phyloP scores from a whole-genome alignment of 2,329 filamentous ascomycete genomes.

The Taxawa tesnikishii region DNA sequence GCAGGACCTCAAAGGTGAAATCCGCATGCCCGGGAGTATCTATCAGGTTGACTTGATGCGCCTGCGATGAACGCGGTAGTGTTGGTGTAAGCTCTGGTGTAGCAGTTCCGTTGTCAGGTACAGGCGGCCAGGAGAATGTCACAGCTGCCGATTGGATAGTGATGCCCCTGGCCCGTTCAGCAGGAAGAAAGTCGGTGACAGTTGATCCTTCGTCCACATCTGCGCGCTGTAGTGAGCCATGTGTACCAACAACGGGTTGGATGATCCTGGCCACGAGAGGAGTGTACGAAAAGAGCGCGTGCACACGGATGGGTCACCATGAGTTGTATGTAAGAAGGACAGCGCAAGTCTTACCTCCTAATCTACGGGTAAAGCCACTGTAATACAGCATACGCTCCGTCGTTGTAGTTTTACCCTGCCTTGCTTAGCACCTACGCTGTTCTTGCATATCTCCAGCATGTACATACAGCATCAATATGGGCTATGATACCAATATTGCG shows the following conservation, averaged over 20 bases:
- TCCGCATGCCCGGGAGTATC: constrained; percentile 96
- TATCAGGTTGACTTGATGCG: constrained; percentile 77
- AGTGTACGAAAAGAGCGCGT: too few relatives aligned
- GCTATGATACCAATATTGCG: constrained; percentile 98
- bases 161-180: constrained; percentile 84
- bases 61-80: constrained; percentile 37
- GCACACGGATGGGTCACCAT: too few relatives aligned
- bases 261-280: too few relatives aligned
- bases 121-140: constrained; percentile 81
- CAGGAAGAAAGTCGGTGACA: constrained; percentile 89
- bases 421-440: constrained; percentile 6
- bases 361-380: constrained; percentile 73
- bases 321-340: too few relatives aligned
- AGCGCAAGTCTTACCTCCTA: constrained; percentile 50
- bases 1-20: constrained; percentile 91
- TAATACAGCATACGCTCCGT: constrained; percentile 99
- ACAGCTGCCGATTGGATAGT: constrained; percentile 97
- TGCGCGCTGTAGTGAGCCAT: constrained; percentile 12
- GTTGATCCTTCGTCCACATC: constrained; percentile 96
- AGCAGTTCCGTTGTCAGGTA: constrained; percentile 15
- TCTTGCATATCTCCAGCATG: not conserved
- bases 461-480: constrained; percentile 75
- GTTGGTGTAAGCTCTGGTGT: constrained; percentile 1
- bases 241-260: too few relatives aligned
- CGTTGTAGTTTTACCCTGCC: constrained; percentile 83